Evolutionary conservation across 371 early-diverging fungal genomes (phyloP).

Genomic region (Entomophthora muscae): DNA sequence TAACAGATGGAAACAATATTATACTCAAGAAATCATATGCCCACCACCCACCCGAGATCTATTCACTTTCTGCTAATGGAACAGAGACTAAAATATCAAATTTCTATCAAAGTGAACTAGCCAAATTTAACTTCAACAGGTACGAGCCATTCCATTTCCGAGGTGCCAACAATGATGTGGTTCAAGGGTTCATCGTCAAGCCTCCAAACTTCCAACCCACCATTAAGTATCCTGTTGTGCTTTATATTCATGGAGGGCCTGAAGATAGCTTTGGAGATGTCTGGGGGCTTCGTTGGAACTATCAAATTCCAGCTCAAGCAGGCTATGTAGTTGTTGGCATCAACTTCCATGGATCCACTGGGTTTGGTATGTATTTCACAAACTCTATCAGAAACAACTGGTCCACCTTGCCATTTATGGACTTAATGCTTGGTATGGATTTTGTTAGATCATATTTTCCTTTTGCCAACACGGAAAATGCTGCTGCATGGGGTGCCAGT

Average conservation of each 20-base stretch:
- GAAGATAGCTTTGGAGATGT: conserved; percentile 2
- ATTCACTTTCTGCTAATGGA: too few relatives aligned
- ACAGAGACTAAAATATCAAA: too few relatives aligned
- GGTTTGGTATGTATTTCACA: conserved; percentile 65
- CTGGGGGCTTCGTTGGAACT: conserved; percentile 23
- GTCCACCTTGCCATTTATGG: conserved; percentile 60
- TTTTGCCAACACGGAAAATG: conserved; percentile 36
- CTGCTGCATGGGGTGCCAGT: conserved; percentile 55
- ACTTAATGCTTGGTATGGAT: conserved; percentile 52
- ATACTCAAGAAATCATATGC: too few relatives aligned
- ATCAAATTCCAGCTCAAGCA: conserved; percentile 48
- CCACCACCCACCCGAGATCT: too few relatives aligned
- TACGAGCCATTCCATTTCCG: conserved; percentile 44
- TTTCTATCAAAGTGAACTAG: too few relatives aligned
- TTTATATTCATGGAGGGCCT: conserved; percentile 55
- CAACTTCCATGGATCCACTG: conserved; percentile 65
- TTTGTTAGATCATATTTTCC: conserved; percentile 31
- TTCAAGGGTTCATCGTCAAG: conserved; percentile 54
- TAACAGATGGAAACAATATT: conserved; percentile 17
- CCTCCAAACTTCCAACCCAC: conserved; percentile 39
- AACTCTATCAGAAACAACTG: conserved; percentile 56
- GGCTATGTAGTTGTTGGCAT: conserved; percentile 57
- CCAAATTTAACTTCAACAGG: conserved; percentile 10
- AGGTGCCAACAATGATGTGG: conserved; percentile 36
- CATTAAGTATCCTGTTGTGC: conserved; percentile 54